phyloP scores from a whole-genome alignment of 202 grass and related monocot genomes.

The Zizania palustris region DNA sequence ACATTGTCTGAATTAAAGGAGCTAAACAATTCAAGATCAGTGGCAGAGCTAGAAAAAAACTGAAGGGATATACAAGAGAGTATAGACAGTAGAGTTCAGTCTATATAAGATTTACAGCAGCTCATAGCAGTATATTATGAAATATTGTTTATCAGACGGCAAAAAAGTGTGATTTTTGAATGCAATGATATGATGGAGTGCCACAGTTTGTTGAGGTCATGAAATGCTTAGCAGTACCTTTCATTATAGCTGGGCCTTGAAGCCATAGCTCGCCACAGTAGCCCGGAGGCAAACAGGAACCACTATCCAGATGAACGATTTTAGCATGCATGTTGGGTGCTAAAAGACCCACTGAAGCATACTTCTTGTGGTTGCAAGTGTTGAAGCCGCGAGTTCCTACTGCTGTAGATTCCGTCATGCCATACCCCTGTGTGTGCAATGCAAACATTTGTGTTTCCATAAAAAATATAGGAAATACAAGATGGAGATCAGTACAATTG shows the following conservation, averaged over 20 bases:
- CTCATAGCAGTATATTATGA: neutral
- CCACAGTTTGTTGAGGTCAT: neutral
- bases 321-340: constrained; percentile 87
- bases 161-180: neutral
- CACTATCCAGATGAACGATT: constrained; percentile 64
- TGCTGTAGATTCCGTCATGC: constrained; percentile 90
- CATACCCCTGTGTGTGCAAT: constrained; percentile 64
- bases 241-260: constrained; percentile 79
- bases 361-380: constrained; percentile 57
- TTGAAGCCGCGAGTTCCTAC: constrained; percentile 88
- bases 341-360: constrained; percentile 75
- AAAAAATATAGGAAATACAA: neutral
- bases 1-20: neutral
- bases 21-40: constrained; percentile 26
- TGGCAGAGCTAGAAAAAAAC: no score
- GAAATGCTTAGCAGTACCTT: constrained; percentile 51
- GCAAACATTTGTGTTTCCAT: constrained; percentile 18
- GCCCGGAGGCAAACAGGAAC: constrained; percentile 64
- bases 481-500: neutral
- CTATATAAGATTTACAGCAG: neutral
- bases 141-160: neutral
- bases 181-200: neutral
- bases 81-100: neutral
- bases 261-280: constrained; percentile 74
- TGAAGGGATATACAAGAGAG: neutral